Evolutionary conservation across 2,329 filamentous ascomycete genomes (phyloP), one percentile per base, ranked within the genome.

Genomic region (Venturia asperata): DNA sequence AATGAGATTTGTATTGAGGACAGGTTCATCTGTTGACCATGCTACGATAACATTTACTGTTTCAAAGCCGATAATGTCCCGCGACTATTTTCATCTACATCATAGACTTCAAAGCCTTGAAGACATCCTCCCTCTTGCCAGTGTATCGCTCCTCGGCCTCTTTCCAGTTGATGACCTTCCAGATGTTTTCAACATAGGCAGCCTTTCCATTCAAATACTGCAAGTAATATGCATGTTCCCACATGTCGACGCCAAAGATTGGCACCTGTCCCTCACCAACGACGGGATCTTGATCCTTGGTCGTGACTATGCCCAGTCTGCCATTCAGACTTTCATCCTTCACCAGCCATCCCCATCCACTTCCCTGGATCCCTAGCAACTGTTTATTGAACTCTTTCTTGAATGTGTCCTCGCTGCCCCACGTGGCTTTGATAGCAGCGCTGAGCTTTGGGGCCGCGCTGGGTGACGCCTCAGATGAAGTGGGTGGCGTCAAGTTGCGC

Each of bases 151-250:
- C 76, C 77, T 90, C 87, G 1, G 85, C 83, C 5, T 82, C 86
- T 76, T 87, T 85, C 89, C 89, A 92, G 77, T 91, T 91, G 72
- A 92, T 85, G 41, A 92, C 84, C 42, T 85, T 85, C 89, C 88
- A 92, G 70, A 91, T 89, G 68, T 88, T 88, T 67, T 89, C 83
- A 7, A 91, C 82, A 70, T 92, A 92, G 0, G 85, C 85, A 0
- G 86, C 87, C 76, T 91, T 91, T 67, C 86, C 85, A 71, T 92
- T 92, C 66, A 88, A 79, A 70, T 91, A 92, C 84, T 90, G 90
- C 21, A 95, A 78, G 73, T 96, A 96, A 74, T 95, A 96, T 0
- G 91, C 91, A 78, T 96, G 91, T 79, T 96, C 91, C 91, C 91
- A 95, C 85, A 95, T 93, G 74, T 96, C 91, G 1, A 96, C 81